phyloP scores from a whole-genome alignment of 306 rosid species.

The Malus domestica region DNA sequence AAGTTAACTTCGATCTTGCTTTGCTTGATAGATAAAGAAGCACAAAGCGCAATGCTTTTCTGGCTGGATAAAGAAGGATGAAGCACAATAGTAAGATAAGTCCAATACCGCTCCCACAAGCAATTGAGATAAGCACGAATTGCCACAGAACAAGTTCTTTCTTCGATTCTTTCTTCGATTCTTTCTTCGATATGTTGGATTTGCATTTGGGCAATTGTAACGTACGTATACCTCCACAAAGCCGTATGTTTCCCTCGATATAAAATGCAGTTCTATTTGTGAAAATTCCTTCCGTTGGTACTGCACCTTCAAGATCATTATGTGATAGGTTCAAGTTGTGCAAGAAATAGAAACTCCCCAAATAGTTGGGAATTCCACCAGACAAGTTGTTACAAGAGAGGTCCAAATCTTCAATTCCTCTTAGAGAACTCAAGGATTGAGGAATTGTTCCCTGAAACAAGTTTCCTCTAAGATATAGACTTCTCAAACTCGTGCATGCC shows the following conservation, averaged over 20 bases:
- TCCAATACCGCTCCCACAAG: constrained; percentile 1
- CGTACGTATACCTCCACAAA: not conserved
- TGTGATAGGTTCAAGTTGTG: constrained; percentile 12
- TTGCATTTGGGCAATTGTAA: not conserved
- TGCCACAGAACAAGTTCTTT: too few species aligned
- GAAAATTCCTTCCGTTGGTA: constrained; percentile 19
- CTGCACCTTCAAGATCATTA: constrained; percentile 23
- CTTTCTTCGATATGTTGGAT: too few species aligned
- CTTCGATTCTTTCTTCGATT: too few species aligned
- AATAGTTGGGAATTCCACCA: constrained; percentile 1
- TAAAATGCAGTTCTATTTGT: not conserved
- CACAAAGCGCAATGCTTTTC: not conserved
- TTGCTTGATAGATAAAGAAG: not conserved
- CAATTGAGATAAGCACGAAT: not conserved
- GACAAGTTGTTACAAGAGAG: constrained; percentile 23
- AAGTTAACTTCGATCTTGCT: not conserved
- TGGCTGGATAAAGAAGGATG: not conserved
- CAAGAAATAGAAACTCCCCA: not conserved
- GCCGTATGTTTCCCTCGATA: not conserved
- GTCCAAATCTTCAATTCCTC: constrained; percentile 8
- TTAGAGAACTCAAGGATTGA: constrained; percentile 1
- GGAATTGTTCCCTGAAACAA: constrained; percentile 20
- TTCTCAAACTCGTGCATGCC: constrained; percentile 3
- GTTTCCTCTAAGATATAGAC: constrained; percentile 6
- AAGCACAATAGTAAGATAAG: not conserved